These are phyloP conservation scores for Cyberlindnera saturnus DNA, from an alignment of 805 yeast species.

Conservation along the genomic window DNA sequence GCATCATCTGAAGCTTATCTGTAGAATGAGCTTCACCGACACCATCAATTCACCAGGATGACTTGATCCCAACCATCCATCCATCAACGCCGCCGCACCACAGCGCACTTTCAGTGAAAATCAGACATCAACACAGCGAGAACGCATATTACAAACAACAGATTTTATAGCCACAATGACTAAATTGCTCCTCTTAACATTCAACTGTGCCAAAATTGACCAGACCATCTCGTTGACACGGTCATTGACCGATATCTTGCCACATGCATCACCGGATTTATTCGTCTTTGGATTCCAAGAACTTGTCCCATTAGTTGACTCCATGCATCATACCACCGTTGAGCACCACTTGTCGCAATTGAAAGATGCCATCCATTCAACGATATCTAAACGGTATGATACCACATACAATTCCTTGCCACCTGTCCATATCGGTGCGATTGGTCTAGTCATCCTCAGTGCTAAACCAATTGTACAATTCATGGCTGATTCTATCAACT, in stretches of 20 bases:
- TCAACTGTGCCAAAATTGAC: conserved; percentile 52
- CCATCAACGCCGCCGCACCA: no score
- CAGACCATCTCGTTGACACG: conserved; percentile 25
- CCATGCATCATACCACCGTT: conserved; percentile 36
- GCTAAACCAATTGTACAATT: background rate
- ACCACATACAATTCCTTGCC: conserved; percentile 35
- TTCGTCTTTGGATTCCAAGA: conserved; percentile 67
- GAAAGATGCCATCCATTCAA: conserved; percentile 29
- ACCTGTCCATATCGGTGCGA: conserved; percentile 45
- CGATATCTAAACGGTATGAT: conserved; percentile 31
- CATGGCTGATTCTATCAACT: conserved; percentile 1
- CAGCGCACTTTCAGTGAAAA: no score
- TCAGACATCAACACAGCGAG: background rate
- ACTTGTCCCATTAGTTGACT: conserved; percentile 49
- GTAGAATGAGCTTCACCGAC: no score
- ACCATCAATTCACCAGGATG: no score
- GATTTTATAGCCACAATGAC: conserved; percentile 19
- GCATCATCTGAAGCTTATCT: no score
- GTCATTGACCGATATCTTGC: conserved; percentile 22
- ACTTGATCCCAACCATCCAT: no score
- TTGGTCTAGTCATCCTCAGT: conserved; percentile 47
- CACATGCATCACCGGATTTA: conserved; percentile 35
- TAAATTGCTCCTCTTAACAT: conserved; percentile 30
- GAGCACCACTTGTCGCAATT: conserved; percentile 31
- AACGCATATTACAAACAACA: background rate